A percentile compares a stretch with the other conserved stretches of the same genome.
Evolutionary conservation across 1,284 basidiomycete species (phyloP).

Genomic region (Cutaneotrichosporon sp.): DNA sequence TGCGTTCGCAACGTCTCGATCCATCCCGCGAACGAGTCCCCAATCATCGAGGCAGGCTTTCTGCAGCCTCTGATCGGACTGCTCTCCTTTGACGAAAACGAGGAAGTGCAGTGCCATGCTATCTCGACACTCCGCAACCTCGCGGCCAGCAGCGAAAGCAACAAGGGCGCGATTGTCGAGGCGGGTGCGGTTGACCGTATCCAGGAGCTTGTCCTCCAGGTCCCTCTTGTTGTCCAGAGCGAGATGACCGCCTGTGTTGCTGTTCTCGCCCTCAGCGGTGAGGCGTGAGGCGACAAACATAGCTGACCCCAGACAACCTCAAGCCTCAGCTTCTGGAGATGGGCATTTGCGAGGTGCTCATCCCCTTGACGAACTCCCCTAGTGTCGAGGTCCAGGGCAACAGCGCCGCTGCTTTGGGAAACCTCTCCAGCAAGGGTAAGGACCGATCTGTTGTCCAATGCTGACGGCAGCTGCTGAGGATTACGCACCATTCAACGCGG

Average conservation of each 20-base stretch:
- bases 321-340: slow-evolving; percentile 94
- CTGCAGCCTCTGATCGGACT: slow-evolving; percentile 92
- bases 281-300: slow-evolving; percentile 13
- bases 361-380: slow-evolving; percentile 90
- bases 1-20: slow-evolving; percentile 99
- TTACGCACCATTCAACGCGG: slow-evolving; percentile 94
- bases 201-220: slow-evolving; percentile 91
- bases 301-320: slow-evolving; percentile 65
- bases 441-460: background rate
- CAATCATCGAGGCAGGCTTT: slow-evolving; percentile 98
- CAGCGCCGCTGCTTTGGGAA: slow-evolving; percentile 94
- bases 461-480: slow-evolving; percentile 69
- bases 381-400: slow-evolving; percentile 99
- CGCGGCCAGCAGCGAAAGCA: slow-evolving; percentile 95
- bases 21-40: slow-evolving; percentile 96
- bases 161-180: slow-evolving; percentile 96
- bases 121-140: slow-evolving; percentile 96
- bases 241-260: slow-evolving; percentile 99
- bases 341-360: slow-evolving; percentile 96
- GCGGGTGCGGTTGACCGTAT: slow-evolving; percentile 98
- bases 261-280: slow-evolving; percentile 84
- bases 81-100: slow-evolving; percentile 95
- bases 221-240: slow-evolving; percentile 94
- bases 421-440: slow-evolving; percentile 88
- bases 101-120: slow-evolving; percentile 99